Evolutionary conservation across 208 protist genomes (phyloP).

Genomic region (Herpetomonas samuelpessoai): DNA sequence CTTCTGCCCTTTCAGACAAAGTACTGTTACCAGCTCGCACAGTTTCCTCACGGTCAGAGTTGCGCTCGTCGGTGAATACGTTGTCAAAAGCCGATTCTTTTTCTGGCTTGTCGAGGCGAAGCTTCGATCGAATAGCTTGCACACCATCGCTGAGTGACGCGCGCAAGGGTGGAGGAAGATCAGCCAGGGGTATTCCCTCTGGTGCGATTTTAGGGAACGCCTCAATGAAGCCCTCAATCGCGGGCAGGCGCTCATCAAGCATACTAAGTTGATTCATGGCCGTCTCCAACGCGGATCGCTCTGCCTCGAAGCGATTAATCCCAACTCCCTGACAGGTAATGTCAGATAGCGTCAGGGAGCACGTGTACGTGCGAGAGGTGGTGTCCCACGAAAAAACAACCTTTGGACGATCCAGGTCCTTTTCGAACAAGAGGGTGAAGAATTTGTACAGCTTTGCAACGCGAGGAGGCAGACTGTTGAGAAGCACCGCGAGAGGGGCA

Average conservation of each 20-base stretch:
- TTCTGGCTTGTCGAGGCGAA: neutral
- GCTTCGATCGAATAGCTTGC: neutral
- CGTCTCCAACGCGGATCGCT: constrained; percentile 47
- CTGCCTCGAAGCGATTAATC: constrained; percentile 73
- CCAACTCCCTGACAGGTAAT: constrained; percentile 49
- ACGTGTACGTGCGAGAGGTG: constrained; percentile 24
- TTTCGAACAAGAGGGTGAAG: constrained; percentile 37
- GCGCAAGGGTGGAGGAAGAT: constrained; percentile 25
- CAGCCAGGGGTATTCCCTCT: constrained; percentile 34
- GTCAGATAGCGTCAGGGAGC: constrained; percentile 38
- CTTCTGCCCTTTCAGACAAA: constrained; percentile 17
- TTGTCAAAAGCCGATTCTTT: neutral
- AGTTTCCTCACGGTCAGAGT: too few relatives aligned
- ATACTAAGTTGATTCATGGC: constrained; percentile 57
- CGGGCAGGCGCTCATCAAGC: constrained; percentile 59
- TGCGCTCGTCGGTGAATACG: neutral
- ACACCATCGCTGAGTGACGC: constrained; percentile 21
- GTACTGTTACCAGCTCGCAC: too few relatives aligned
- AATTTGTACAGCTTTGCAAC: constrained; percentile 40
- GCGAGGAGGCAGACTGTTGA: constrained; percentile 37
- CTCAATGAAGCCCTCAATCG: constrained; percentile 45
- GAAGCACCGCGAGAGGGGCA: constrained; percentile 24
- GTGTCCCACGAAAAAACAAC: constrained; percentile 5
- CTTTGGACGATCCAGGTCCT: neutral
- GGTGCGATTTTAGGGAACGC: constrained; percentile 41